Conservation (phyloP, 1,284 basidiomycete genomes). For the Cryptococcus sp. region DNA sequence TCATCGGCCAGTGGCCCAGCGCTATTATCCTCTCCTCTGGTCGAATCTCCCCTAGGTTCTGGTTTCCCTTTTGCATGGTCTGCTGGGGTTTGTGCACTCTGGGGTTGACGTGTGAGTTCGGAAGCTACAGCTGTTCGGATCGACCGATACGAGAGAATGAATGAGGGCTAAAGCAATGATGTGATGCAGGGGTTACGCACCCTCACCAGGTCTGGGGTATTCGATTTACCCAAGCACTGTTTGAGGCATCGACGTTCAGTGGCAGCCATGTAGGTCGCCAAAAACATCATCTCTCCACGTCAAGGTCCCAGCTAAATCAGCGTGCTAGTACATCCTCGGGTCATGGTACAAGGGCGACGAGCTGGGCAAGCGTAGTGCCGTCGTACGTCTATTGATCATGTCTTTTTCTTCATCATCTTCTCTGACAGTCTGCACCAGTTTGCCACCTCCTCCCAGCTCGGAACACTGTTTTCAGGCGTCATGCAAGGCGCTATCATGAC, state of each 20-base stretch:
- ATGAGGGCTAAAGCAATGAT: background rate
- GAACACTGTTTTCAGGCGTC: slow-evolving; percentile 35
- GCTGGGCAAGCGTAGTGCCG: slow-evolving; percentile 36
- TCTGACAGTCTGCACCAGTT: slow-evolving; percentile 6
- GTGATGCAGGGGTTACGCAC: slow-evolving; percentile 18
- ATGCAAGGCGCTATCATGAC: slow-evolving; percentile 37
- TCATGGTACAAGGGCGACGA: slow-evolving; percentile 41
- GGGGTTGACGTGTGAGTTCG: slow-evolving; percentile 17
- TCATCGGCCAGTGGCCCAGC: slow-evolving; percentile 30
- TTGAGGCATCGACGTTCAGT: slow-evolving; percentile 32
- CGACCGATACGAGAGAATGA: background rate
- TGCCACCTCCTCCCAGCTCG: slow-evolving; percentile 32
- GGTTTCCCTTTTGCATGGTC: slow-evolving; percentile 34
- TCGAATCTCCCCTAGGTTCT: slow-evolving; percentile 28
- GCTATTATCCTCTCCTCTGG: slow-evolving; percentile 33
- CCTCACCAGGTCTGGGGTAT: slow-evolving; percentile 31
- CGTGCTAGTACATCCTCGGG: slow-evolving; percentile 32
- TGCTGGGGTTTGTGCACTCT: slow-evolving; percentile 31
- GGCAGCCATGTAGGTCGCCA: slow-evolving; percentile 14
- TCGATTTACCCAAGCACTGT: slow-evolving; percentile 28
- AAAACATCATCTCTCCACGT: no score
- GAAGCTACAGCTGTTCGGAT: no score
- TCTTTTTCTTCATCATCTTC: background rate
- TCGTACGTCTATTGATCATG: slow-evolving; percentile 1
- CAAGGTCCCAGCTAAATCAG: no score